These are phyloP conservation scores for Solanum hybrid DNA, from an alignment of 305 asterid species.

Conservation along the genomic window DNA sequence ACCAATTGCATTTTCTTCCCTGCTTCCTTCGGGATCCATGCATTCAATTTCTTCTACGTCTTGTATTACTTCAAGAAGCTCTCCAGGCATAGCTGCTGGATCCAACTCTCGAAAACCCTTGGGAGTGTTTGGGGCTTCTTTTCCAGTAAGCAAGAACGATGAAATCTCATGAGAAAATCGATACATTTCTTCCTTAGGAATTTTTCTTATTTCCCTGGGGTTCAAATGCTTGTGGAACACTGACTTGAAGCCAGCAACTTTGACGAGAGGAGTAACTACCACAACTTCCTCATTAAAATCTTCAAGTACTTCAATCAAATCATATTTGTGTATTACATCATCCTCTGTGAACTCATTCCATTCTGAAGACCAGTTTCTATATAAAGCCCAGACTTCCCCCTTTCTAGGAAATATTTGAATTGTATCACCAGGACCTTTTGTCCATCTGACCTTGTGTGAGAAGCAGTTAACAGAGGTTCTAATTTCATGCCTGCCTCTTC, in stretches of 20 bases:
- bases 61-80: conserved; percentile 10
- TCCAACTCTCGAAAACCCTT: conserved; percentile 19
- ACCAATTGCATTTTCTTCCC: conserved; percentile 3
- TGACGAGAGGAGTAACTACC: conserved; percentile 46
- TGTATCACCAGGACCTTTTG: conserved; percentile 20
- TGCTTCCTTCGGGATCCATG: neutral
- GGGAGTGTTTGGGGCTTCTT: conserved; percentile 11
- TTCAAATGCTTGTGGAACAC: conserved; percentile 52
- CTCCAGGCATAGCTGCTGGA: conserved; percentile 15
- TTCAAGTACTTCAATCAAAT: conserved; percentile 48
- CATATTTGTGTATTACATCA: conserved; percentile 7
- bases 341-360: conserved; percentile 34
- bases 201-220: conserved; percentile 24
- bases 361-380: conserved; percentile 60
- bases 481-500: conserved; percentile 32
- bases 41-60: conserved; percentile 5
- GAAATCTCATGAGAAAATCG: conserved; percentile 16
- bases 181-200: conserved; percentile 13
- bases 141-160: conserved; percentile 8
- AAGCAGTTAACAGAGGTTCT: conserved; percentile 32
- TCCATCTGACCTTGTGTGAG: conserved; percentile 51
- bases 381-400: conserved; percentile 76
- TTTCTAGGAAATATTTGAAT: conserved; percentile 43
- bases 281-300: conserved; percentile 59
- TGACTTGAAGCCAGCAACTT: conserved; percentile 57